Conservation (phyloP, 352 stramenopile genomes). For the Pythium aristosporum region DNA sequence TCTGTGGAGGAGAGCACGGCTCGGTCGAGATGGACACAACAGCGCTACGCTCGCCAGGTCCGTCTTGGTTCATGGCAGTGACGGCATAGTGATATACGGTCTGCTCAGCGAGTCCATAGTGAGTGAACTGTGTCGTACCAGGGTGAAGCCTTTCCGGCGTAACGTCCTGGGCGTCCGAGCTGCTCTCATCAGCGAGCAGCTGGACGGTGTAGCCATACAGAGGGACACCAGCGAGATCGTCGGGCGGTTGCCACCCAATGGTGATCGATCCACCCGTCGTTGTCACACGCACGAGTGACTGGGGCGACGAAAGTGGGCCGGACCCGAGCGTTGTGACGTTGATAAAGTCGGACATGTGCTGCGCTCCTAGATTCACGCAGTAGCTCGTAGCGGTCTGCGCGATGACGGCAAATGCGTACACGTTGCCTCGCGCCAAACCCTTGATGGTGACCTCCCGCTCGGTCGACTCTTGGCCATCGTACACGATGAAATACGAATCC, state of each 20-base stretch:
- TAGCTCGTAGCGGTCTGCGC: conserved; percentile 50
- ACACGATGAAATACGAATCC: conserved; percentile 41
- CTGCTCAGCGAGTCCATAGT: conserved; percentile 40
- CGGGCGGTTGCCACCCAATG: conserved; percentile 43
- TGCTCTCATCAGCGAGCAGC: conserved; percentile 11
- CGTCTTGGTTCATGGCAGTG: conserved; percentile 51
- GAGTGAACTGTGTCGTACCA: conserved; percentile 30
- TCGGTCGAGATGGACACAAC: conserved; percentile 25
- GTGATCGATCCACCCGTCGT: conserved; percentile 44
- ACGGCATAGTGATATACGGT: conserved; percentile 49
- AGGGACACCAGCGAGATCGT: conserved; percentile 48
- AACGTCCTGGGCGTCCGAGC: not conserved
- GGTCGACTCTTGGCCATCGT: conserved; percentile 50
- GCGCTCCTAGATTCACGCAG: conserved; percentile 32
- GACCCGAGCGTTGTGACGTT: conserved; percentile 34
- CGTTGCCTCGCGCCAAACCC: conserved; percentile 28
- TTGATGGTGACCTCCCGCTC: conserved; percentile 27
- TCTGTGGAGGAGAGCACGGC: conserved; percentile 22
- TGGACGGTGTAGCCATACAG: conserved; percentile 44
- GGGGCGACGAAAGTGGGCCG: conserved; percentile 34
- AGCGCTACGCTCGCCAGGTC: conserved; percentile 30
- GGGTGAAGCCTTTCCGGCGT: conserved; percentile 12
- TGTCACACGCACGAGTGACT: conserved; percentile 17
- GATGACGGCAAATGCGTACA: conserved; percentile 49
- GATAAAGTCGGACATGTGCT: conserved; percentile 30